Percentiles rank a stretch among this genome's conserved stretches.
phyloP scores from a whole-genome alignment of 202 grass and related monocot genomes.

The Setaria viridis region DNA sequence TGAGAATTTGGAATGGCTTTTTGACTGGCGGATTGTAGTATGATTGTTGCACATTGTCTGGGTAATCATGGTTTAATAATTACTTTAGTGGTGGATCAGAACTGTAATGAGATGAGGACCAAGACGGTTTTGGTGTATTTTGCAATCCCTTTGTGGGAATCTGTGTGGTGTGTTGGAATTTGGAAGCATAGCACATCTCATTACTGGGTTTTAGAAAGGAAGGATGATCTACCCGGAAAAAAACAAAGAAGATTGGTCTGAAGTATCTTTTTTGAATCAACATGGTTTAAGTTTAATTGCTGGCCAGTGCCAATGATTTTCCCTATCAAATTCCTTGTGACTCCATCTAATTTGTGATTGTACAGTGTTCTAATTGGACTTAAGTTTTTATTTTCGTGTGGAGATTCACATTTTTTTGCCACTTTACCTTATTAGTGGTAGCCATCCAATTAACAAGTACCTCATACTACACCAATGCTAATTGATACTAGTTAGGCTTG shows the following conservation, averaged over 20 bases:
- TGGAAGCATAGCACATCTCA: background rate
- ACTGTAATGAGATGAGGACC: background rate
- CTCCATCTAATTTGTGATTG: background rate
- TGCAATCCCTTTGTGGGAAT: background rate
- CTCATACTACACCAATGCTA: background rate
- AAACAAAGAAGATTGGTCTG: background rate
- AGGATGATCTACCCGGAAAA: no score
- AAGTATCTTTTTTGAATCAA: background rate
- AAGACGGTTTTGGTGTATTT: background rate
- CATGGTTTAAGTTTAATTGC: slow-evolving; percentile 1
- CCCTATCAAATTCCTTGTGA: background rate
- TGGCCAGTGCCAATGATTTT: background rate
- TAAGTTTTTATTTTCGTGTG: background rate
- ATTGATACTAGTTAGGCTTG: background rate
- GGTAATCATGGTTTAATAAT: background rate
- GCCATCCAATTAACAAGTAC: background rate
- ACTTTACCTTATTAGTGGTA: background rate
- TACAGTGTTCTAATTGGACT: background rate
- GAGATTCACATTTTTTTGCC: background rate
- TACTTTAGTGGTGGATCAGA: slow-evolving; percentile 2
- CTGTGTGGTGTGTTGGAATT: background rate
- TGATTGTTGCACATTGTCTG: slow-evolving; percentile 12
- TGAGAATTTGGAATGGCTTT: background rate
- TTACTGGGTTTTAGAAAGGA: background rate
- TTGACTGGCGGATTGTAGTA: slow-evolving; percentile 3